Evolutionary conservation across 179 eudicot species (phyloP).

Genomic region (Silene noctiflora): DNA sequence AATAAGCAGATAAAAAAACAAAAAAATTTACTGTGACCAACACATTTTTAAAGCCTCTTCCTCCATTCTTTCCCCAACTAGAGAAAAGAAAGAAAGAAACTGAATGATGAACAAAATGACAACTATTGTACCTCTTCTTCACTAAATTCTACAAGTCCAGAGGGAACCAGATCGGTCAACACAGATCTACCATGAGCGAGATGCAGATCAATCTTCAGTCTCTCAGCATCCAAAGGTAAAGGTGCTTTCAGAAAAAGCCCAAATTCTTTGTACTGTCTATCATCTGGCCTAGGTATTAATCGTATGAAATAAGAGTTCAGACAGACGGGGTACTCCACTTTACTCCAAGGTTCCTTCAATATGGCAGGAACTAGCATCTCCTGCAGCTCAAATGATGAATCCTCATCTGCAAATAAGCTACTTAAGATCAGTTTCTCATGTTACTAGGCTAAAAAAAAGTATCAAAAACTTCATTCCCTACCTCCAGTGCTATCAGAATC

Average conservation of each 20-base stretch:
- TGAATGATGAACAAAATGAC: not conserved
- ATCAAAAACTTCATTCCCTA: constrained; percentile 23
- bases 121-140: constrained; percentile 58
- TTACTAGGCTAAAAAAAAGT: constrained; percentile 4
- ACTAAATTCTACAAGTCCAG: constrained; percentile 45
- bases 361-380: constrained; percentile 89
- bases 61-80: constrained; percentile 1
- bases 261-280: constrained; percentile 68
- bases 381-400: constrained; percentile 58
- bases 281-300: constrained; percentile 67
- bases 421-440: constrained; percentile 15
- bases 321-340: constrained; percentile 34
- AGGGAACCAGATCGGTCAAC: constrained; percentile 56
- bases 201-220: constrained; percentile 64
- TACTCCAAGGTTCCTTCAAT: constrained; percentile 59
- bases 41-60: not conserved
- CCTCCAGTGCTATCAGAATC: constrained; percentile 73
- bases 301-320: constrained; percentile 66
- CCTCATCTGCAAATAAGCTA: constrained; percentile 55
- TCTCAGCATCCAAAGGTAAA: constrained; percentile 69
- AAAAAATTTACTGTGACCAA: not conserved
- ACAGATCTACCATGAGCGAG: constrained; percentile 84
- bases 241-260: constrained; percentile 69
- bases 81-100: too few relatives aligned
- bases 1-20: not conserved